A percentile compares a stretch with the other conserved stretches of the same genome.
phyloP scores from a whole-genome alignment of 495 filamentous ascomycete genomes.

The Daldinia decipiens region DNA sequence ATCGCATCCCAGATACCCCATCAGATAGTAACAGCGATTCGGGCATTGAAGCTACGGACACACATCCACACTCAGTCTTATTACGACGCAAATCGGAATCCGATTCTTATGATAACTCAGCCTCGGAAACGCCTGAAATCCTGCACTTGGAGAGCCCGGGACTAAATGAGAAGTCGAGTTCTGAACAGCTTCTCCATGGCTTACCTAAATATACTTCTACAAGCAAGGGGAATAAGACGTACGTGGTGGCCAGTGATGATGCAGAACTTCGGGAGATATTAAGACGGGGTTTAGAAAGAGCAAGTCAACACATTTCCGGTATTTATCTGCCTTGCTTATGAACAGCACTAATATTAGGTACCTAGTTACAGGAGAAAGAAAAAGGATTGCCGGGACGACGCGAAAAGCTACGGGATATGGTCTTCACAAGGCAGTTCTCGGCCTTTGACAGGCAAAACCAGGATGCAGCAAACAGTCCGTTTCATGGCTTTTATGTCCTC shows the following conservation, averaged over 20 bases:
- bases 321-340: neutral
- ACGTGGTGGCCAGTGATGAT: conserved; percentile 67
- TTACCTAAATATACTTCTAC: conserved; percentile 14
- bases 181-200: conserved; percentile 21
- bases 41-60: conserved; percentile 28
- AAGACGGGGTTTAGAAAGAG: conserved; percentile 57
- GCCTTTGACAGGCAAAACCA: conserved; percentile 76
- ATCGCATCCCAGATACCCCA: conserved; percentile 31
- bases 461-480: conserved; percentile 64
- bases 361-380: conserved; percentile 41
- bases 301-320: conserved; percentile 1
- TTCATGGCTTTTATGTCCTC: conserved; percentile 80
- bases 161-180: conserved; percentile 15
- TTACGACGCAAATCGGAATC: conserved; percentile 26
- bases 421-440: conserved; percentile 75
- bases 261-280: conserved; percentile 64
- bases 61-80: conserved; percentile 20
- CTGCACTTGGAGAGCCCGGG: conserved; percentile 17
- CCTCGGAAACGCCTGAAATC: conserved; percentile 34
- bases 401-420: conserved; percentile 70
- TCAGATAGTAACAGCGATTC: conserved; percentile 40
- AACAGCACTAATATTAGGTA: conserved; percentile 5
- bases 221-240: conserved; percentile 42
- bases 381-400: conserved; percentile 37
- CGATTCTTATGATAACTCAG: conserved; percentile 43